A percentile compares a stretch with the other conserved stretches of the same genome.
Evolutionary conservation across 805 yeast species (phyloP).

Genomic region (Nakazawaea populi): DNA sequence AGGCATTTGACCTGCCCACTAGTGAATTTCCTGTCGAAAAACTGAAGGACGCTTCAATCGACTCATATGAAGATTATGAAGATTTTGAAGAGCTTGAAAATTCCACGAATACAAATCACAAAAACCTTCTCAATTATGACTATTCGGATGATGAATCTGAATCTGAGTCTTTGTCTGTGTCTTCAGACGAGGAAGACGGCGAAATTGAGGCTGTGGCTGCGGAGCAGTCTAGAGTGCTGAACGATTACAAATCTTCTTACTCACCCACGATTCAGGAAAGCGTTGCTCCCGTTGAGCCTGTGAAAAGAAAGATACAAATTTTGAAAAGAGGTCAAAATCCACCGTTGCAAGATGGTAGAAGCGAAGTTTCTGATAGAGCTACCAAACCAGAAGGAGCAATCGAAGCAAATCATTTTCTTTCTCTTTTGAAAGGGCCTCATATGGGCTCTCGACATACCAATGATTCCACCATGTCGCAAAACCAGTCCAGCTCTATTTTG

Average conservation of each 20-base stretch:
- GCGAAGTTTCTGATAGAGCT: background rate
- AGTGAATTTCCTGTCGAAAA: too few relatives aligned
- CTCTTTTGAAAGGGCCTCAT: background rate
- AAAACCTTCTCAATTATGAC: background rate
- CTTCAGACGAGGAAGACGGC: background rate
- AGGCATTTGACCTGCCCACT: too few relatives aligned
- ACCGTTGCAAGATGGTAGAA: background rate
- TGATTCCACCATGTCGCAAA: background rate
- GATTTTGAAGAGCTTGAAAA: constrained; percentile 4
- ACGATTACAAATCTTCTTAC: too few relatives aligned
- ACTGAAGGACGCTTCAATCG: background rate
- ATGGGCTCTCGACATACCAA: background rate
- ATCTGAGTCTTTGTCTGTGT: background rate
- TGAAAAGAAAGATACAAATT: constrained; percentile 1
- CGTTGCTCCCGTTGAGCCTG: background rate
- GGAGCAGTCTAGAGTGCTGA: background rate
- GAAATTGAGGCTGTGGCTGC: background rate
- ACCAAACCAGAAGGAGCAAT: background rate
- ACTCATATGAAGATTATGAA: constrained; percentile 9
- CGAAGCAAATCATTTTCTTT: background rate
- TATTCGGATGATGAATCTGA: constrained; percentile 7
- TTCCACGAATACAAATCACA: background rate
- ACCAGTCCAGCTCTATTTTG: background rate
- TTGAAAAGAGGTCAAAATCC: constrained; percentile 2
- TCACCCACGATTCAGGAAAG: too few relatives aligned